phyloP scores from a whole-genome alignment of 2,329 filamentous ascomycete genomes.

The Colletotrichum navitas region DNA sequence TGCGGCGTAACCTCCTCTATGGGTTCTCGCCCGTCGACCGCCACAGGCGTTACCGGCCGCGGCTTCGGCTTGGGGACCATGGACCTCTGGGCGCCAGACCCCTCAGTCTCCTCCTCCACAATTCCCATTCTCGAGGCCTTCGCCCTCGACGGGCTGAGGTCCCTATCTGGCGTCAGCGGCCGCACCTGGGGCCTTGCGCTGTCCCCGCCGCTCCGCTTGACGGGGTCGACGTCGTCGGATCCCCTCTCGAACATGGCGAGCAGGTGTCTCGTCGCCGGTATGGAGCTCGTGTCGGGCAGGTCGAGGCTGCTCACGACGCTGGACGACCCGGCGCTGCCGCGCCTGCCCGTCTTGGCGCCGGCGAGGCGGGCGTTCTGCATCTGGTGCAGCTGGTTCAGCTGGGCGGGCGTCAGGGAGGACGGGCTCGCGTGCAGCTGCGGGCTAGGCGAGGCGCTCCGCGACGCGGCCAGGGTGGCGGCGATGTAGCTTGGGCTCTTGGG shows the following conservation, averaged over 20 bases:
- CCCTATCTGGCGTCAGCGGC: constrained; percentile 50
- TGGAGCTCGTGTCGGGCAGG: constrained; percentile 67
- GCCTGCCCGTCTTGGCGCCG: constrained; percentile 43
- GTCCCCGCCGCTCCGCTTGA: constrained; percentile 49
- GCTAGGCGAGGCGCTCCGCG: constrained; percentile 42
- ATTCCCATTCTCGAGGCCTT: constrained; percentile 30
- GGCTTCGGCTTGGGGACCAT: constrained; percentile 45
- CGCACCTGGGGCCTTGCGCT: constrained; percentile 45
- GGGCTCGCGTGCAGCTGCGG: constrained; percentile 37
- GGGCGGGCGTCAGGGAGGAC: constrained; percentile 26
- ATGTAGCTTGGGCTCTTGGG: constrained; percentile 70
- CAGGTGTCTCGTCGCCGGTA: constrained; percentile 72
- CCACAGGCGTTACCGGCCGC: constrained; percentile 36
- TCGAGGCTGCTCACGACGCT: constrained; percentile 52
- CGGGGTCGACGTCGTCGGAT: constrained; percentile 48
- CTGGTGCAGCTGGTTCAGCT: constrained; percentile 39
- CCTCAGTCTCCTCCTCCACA: constrained; percentile 3
- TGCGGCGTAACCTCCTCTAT: constrained; percentile 10
- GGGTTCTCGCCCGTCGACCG: neutral
- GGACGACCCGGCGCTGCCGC: constrained; percentile 48
- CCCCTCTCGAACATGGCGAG: constrained; percentile 75
- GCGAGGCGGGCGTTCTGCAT: constrained; percentile 37
- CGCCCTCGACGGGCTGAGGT: constrained; percentile 45
- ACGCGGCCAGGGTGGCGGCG: constrained; percentile 67
- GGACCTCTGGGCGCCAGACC: neutral